Conservation (phyloP, 2,329 filamentous ascomycete genomes). For the Coniochaeta sp. region DNA sequence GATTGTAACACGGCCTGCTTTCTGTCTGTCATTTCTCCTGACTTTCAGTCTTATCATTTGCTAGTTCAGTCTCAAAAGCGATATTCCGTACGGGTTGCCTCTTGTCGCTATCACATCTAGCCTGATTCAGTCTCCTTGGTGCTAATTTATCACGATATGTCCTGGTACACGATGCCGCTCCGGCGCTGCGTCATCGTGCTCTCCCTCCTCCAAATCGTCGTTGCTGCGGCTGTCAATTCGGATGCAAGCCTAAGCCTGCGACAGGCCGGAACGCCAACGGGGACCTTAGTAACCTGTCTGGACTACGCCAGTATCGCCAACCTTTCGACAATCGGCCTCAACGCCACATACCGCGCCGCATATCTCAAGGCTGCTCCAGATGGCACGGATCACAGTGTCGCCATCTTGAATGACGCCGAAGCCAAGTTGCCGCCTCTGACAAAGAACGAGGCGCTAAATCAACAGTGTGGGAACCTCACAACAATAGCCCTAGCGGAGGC, state of each 20-base stretch:
- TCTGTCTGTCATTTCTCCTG: not conserved
- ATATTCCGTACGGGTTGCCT: not conserved
- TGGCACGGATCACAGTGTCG: constrained; percentile 28
- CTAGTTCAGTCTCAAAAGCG: not conserved
- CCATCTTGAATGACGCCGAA: constrained; percentile 33
- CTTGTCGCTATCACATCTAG: not conserved
- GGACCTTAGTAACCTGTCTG: constrained; percentile 18
- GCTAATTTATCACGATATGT: not conserved
- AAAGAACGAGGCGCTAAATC: constrained; percentile 31
- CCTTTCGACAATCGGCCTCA: constrained; percentile 35
- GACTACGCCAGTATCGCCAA: constrained; percentile 38
- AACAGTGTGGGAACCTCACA: constrained; percentile 36
- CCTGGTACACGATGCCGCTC: not conserved
- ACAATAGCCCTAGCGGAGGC: constrained; percentile 34
- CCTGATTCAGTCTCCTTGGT: not conserved
- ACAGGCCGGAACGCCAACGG: not conserved
- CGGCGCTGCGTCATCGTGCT: not conserved
- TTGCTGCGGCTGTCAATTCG: not conserved
- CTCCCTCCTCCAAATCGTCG: not conserved
- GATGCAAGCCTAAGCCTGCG: not conserved
- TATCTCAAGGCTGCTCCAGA: constrained; percentile 33
- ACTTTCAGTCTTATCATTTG: too few relatives aligned
- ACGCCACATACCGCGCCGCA: constrained; percentile 36
- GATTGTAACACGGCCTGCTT: not conserved
- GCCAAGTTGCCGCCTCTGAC: constrained; percentile 28